Base-by-base conservation (phyloP, 805 yeast genomes). In the Yamadazyma takamatsuzukensis region DNA sequence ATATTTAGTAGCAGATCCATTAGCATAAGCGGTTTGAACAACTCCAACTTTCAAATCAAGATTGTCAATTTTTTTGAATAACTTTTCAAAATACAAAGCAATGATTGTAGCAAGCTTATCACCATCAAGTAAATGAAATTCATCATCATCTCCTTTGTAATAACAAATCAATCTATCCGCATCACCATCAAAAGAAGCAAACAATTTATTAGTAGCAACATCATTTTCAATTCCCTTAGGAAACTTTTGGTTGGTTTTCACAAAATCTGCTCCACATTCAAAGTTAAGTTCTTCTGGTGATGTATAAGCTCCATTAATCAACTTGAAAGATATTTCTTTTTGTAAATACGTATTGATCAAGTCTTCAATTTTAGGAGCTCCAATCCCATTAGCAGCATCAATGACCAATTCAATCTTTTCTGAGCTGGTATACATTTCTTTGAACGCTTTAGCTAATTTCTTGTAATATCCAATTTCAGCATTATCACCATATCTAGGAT, bases 371-470 rank as follows among this genome's bases (percentile, higher is more conserved):
- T 83, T 83, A 14, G 85, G 83, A 1, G 88, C 95, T 12, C 98
- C 98, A 24, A 93, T 85, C n/a, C 98, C 98, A 54, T 93, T 93
- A 6, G 98, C 98, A 24, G 88, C 80, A 61, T 93, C 98, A 13
- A 93, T 76, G 2, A 79, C 73, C 44, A 89, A 68, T 16, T 61
- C 52, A 22, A 76, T 62, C 30, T 56, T 48, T 2, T 39, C 37
- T 12, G 29, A 29, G 6, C 42, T 42, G 1, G 29, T 45, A 43
- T 54, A 45, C 10, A 52, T 41, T 12, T 56, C 44, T 32, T 60
- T 64, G 54, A 77, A 75, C 0, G 89, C 74, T 0, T 47, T 41
- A 4, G 80, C 56, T 37, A 86, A 59, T 54, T 85, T 83, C 14
- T 59, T 45, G 52, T 76, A 82, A 59, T 93, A 93, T 2, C 90